These are phyloP conservation scores for Talaromyces ruber DNA, from an alignment of 495 filamentous ascomycete genomes.

Conservation along the genomic window DNA sequence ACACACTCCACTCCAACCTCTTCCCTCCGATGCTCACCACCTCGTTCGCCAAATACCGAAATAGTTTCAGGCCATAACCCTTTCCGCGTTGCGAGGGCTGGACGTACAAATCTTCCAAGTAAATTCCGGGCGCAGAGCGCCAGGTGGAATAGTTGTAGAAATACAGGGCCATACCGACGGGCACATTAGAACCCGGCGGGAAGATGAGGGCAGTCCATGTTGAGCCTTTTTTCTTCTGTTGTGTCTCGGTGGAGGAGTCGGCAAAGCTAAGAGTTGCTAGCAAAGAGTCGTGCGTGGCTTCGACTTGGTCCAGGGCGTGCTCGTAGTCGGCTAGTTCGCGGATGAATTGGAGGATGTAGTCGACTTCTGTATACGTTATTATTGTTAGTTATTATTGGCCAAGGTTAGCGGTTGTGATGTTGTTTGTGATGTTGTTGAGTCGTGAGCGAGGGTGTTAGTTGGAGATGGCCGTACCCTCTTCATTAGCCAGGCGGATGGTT, in stretches of 20 bases:
- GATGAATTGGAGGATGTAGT: conserved; percentile 73
- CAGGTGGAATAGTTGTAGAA: conserved; percentile 79
- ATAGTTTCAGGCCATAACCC: conserved; percentile 71
- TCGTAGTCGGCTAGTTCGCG: conserved; percentile 86
- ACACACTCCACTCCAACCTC: conserved; percentile 85
- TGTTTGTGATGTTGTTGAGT: too few species aligned
- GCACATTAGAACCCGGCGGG: conserved; percentile 21
- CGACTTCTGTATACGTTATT: conserved; percentile 67
- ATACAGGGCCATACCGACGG: conserved; percentile 56
- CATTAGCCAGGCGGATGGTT: conserved; percentile 40
- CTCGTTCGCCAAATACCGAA: conserved; percentile 70
- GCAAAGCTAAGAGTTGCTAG: conserved; percentile 72
- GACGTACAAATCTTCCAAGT: conserved; percentile 91
- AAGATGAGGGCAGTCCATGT: conserved; percentile 36
- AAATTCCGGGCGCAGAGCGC: conserved; percentile 79
- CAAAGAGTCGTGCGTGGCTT: conserved; percentile 70
- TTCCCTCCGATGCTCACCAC: conserved; percentile 58
- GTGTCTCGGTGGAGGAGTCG: neutral
- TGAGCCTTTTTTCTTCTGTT: conserved; percentile 24
- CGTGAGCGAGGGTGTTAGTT: neutral
- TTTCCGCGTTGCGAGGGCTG: conserved; percentile 56
- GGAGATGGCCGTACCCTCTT: conserved; percentile 23
- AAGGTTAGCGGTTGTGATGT: too few species aligned
- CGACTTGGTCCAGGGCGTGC: conserved; percentile 56
- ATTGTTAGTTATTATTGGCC: too few species aligned